Conservation (phyloP, 768 basidiomycete genomes). For the Dentipellis fragilis region DNA sequence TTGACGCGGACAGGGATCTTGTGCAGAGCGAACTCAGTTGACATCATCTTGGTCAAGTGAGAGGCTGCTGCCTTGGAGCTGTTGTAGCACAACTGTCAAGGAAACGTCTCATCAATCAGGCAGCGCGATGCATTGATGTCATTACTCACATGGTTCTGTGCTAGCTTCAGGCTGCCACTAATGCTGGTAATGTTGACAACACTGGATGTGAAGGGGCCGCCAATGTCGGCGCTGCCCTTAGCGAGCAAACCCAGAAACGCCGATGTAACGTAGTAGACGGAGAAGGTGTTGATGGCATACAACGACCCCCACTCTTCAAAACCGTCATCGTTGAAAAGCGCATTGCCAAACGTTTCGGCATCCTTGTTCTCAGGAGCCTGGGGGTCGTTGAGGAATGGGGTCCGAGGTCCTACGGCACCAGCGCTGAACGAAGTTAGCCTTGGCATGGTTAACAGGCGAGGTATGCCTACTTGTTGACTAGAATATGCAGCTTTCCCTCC, state of each 20-base stretch:
- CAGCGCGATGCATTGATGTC: neutral
- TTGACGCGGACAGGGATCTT: slow-evolving; percentile 59
- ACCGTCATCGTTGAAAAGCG: slow-evolving; percentile 59
- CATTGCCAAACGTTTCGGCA: slow-evolving; percentile 55
- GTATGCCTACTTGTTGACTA: slow-evolving; percentile 66
- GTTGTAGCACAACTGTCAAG: slow-evolving; percentile 68
- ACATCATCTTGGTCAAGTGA: slow-evolving; percentile 67
- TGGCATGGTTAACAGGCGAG: neutral
- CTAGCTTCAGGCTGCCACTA: slow-evolving; percentile 58
- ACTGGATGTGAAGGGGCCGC: slow-evolving; percentile 42
- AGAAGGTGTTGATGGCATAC: slow-evolving; percentile 60
- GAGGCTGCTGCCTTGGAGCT: slow-evolving; percentile 70
- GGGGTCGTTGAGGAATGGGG: slow-evolving; percentile 46
- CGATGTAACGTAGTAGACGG: slow-evolving; percentile 68
- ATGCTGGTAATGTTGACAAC: slow-evolving; percentile 76
- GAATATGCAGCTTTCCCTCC: slow-evolving; percentile 66
- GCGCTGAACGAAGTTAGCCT: slow-evolving; percentile 36
- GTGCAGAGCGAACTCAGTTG: slow-evolving; percentile 67
- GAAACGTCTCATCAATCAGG: neutral
- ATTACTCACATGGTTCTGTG: slow-evolving; percentile 64
- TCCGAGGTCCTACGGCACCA: slow-evolving; percentile 59
- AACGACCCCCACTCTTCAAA: slow-evolving; percentile 53
- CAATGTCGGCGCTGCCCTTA: slow-evolving; percentile 53
- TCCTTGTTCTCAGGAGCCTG: slow-evolving; percentile 49
- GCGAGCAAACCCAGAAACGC: slow-evolving; percentile 71